These are phyloP conservation scores for Beta corolliflora DNA, from an alignment of 179 eudicot species.

Conservation along the genomic window DNA sequence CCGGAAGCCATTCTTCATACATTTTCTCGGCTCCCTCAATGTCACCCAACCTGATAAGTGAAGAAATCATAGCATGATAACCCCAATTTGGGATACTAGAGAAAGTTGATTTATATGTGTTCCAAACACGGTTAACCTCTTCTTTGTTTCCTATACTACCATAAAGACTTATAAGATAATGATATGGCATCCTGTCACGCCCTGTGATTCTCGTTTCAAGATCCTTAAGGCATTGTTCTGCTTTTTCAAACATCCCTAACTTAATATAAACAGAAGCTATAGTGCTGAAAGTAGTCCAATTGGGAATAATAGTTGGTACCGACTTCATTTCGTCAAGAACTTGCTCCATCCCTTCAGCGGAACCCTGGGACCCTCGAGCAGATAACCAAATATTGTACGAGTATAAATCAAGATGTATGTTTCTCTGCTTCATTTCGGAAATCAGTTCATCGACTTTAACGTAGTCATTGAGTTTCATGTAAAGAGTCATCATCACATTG, in stretches of 20 bases:
- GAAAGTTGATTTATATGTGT: slow-evolving; percentile 58
- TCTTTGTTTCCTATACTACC: slow-evolving; percentile 68
- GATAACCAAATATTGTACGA: slow-evolving; percentile 89
- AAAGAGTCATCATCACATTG: slow-evolving; percentile 91
- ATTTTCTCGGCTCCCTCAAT: slow-evolving; percentile 71
- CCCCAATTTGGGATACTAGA: slow-evolving; percentile 60
- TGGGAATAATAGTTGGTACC: slow-evolving; percentile 45
- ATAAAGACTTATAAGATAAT: slow-evolving; percentile 74
- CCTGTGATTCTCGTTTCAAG: slow-evolving; percentile 59
- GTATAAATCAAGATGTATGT: slow-evolving; percentile 58
- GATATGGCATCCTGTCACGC: slow-evolving; percentile 65
- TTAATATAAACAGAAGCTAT: slow-evolving; percentile 72
- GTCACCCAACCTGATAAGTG: slow-evolving; percentile 67
- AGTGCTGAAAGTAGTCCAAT: slow-evolving; percentile 86
- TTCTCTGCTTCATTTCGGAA: slow-evolving; percentile 68
- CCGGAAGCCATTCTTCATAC: slow-evolving; percentile 67
- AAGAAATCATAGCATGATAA: slow-evolving; percentile 61
- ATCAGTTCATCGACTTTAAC: slow-evolving; percentile 57
- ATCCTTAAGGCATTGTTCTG: slow-evolving; percentile 57
- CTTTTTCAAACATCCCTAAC: slow-evolving; percentile 52
- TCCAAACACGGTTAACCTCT: slow-evolving; percentile 80
- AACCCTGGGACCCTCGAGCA: slow-evolving; percentile 61
- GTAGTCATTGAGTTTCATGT: slow-evolving; percentile 66
- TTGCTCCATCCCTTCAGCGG: slow-evolving; percentile 67
- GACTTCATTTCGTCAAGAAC: slow-evolving; percentile 58